phyloP scores from a whole-genome alignment of 1,284 basidiomycete species.

The Cutaneotrichosporon sp. region DNA sequence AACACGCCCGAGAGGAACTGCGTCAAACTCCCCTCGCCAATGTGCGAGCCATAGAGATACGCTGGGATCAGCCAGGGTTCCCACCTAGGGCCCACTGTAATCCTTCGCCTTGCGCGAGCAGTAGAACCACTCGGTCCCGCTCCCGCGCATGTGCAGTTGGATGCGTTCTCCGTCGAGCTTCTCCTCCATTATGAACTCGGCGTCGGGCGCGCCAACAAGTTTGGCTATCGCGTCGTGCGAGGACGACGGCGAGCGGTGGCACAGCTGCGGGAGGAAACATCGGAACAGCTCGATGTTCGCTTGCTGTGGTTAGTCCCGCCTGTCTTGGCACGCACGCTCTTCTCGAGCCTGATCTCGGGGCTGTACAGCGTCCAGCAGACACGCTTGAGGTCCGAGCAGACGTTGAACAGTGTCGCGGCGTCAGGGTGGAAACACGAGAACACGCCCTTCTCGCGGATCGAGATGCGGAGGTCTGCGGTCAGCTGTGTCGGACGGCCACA shows the following conservation, averaged over 20 bases:
- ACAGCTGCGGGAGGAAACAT: constrained; percentile 89
- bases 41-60: constrained; percentile 80
- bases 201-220: constrained; percentile 66
- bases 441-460: constrained; percentile 71
- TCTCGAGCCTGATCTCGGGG: constrained; percentile 48
- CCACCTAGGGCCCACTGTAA: constrained; percentile 62
- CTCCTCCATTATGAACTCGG: constrained; percentile 83
- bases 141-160: constrained; percentile 85
- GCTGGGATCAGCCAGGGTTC: constrained; percentile 30
- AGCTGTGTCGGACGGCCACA: not conserved
- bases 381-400: constrained; percentile 89
- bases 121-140: constrained; percentile 74
- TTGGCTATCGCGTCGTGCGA: constrained; percentile 79
- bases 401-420: constrained; percentile 86
- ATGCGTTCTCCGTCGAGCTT: constrained; percentile 95
- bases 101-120: constrained; percentile 92
- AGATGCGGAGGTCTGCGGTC: constrained; percentile 54
- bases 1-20: constrained; percentile 77
- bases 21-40: constrained; percentile 78
- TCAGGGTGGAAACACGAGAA: constrained; percentile 86
- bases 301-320: constrained; percentile 59
- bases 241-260: constrained; percentile 71
- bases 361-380: constrained; percentile 65
- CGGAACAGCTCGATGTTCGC: constrained; percentile 76
- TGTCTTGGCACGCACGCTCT: constrained; percentile 58